A percentile compares a stretch with the other conserved stretches of the same genome.
phyloP scores from a whole-genome alignment of 345 rosid genomes.

The Leavenworthia alabamica region DNA sequence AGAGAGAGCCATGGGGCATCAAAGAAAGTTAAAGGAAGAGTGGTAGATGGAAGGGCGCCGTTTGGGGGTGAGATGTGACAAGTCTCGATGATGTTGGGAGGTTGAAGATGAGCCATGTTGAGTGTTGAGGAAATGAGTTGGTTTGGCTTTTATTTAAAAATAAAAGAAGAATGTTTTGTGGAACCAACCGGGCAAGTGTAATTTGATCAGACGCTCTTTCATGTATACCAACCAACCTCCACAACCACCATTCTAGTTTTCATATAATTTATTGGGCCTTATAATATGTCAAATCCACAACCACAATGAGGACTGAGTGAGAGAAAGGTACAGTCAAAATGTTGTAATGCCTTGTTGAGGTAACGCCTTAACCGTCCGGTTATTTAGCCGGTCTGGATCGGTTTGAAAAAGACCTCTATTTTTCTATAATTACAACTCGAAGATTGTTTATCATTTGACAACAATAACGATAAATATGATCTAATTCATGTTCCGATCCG shows the following conservation, averaged over 20 bases:
- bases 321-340: too few species aligned
- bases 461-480: too few species aligned
- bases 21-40: constrained; percentile 37
- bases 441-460: too few species aligned
- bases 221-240: constrained; percentile 20
- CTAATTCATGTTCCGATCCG: too few species aligned
- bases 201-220: neutral
- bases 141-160: too few species aligned
- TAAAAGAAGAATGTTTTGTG: neutral
- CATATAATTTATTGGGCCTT: neutral
- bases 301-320: too few species aligned
- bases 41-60: constrained; percentile 25
- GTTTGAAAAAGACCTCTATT: too few species aligned
- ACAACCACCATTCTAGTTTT: constrained; percentile 2
- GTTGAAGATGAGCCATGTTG: constrained; percentile 2
- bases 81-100: constrained; percentile 17
- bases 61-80: constrained; percentile 32
- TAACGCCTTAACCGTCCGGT: too few species aligned
- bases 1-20: constrained; percentile 30
- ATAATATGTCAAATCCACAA: too few species aligned
- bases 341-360: too few species aligned
- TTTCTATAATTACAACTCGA: too few species aligned
- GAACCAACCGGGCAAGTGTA: constrained; percentile 25
- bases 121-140: neutral
- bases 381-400: too few species aligned